A percentile compares a stretch with the other conserved stretches of the same genome.
Conservation (phyloP, 2,329 filamentous ascomycete species). For the Gaeumannomyces sp. region DNA sequence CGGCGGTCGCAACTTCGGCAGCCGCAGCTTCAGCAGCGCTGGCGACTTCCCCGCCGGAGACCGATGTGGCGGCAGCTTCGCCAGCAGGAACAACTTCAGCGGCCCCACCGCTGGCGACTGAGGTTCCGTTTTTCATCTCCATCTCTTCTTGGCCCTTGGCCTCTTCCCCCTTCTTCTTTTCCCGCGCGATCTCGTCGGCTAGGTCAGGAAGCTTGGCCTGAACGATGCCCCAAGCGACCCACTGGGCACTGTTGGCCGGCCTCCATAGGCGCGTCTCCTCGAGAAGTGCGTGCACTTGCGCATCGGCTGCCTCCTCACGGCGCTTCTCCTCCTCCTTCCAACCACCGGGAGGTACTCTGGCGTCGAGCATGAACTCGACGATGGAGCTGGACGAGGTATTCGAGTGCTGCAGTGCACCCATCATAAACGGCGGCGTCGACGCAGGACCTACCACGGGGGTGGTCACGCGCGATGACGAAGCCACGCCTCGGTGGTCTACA, state of each 20-base stretch:
- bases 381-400: constrained; percentile 44
- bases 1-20: constrained; percentile 11
- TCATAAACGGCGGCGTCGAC: constrained; percentile 26
- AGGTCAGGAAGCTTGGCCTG: constrained; percentile 77
- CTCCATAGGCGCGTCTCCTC: constrained; percentile 82
- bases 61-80: background rate
- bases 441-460: constrained; percentile 16
- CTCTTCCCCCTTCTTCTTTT: constrained; percentile 16
- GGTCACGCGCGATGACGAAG: constrained; percentile 25
- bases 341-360: constrained; percentile 48
- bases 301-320: constrained; percentile 58
- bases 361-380: constrained; percentile 76
- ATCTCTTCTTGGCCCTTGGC: constrained; percentile 16
- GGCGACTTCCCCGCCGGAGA: background rate
- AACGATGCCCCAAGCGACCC: constrained; percentile 95
- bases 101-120: too few species aligned
- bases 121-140: background rate
- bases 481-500: constrained; percentile 57
- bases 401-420: constrained; percentile 17
- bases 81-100: too few species aligned
- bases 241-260: constrained; percentile 78
- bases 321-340: constrained; percentile 56
- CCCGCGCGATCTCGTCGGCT: constrained; percentile 17
- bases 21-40: background rate
- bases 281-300: constrained; percentile 63